Percentiles rank a stretch among this genome's conserved stretches.
These are phyloP conservation scores for Helenozyma baotianmanensis DNA, from an alignment of 805 yeast species.

Conservation along the genomic window DNA sequence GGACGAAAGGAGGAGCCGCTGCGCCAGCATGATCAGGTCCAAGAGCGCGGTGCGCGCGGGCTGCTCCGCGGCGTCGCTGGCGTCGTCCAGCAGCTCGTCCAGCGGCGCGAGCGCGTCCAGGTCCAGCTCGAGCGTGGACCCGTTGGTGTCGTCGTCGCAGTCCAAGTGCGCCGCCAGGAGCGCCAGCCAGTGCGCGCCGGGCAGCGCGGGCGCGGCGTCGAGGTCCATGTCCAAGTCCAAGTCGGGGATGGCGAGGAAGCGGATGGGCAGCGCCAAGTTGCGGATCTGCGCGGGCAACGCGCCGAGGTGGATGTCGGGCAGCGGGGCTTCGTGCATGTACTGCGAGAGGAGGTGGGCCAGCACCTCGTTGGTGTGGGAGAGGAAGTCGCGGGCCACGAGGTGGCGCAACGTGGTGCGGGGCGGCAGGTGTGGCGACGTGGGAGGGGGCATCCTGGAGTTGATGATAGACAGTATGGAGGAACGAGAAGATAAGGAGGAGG, in stretches of 20 bases:
- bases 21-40: conserved; percentile 3
- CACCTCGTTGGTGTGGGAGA: conserved; percentile 6
- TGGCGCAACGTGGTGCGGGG: background rate
- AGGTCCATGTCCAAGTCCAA: conserved; percentile 6
- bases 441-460: conserved; percentile 11
- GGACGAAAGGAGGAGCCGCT: conserved; percentile 23
- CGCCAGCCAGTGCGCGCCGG: background rate
- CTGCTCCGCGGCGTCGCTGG: conserved; percentile 4
- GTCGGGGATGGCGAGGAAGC: conserved; percentile 2
- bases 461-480: too few relatives aligned
- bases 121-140: background rate
- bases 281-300: conserved; percentile 5
- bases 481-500: too few relatives aligned
- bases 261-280: conserved; percentile 3
- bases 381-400: background rate
- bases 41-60: background rate
- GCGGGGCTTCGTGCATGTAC: background rate
- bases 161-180: background rate
- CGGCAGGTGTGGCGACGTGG: background rate
- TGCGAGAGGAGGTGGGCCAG: conserved; percentile 6
- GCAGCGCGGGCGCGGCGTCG: conserved; percentile 2
- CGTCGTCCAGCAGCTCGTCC: conserved; percentile 3
- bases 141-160: background rate
- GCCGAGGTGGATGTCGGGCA: background rate
- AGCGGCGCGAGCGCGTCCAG: background rate